These are phyloP conservation scores for Tephrocybe sp. DNA, from an alignment of 768 basidiomycete species.

Conservation along the genomic window DNA sequence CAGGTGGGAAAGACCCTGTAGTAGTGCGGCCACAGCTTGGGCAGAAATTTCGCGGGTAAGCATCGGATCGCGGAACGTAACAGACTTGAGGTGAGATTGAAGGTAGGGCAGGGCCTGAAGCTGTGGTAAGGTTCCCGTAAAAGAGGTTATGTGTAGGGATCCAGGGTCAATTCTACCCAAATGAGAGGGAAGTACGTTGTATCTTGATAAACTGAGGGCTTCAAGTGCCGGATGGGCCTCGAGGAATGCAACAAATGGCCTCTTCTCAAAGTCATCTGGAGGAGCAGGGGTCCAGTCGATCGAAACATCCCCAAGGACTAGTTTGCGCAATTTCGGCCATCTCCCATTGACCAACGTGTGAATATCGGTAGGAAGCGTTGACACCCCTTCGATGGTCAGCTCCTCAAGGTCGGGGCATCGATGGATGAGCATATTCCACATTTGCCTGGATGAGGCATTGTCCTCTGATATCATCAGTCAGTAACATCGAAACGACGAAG, in stretches of 20 bases:
- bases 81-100: conserved; percentile 48
- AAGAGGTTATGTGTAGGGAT: conserved; percentile 54
- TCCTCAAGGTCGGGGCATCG: conserved; percentile 68
- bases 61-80: conserved; percentile 67
- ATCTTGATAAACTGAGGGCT: conserved; percentile 50
- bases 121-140: conserved; percentile 68
- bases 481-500: neutral
- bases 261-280: conserved; percentile 40
- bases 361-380: conserved; percentile 54
- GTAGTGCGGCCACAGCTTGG: conserved; percentile 56
- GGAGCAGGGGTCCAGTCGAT: conserved; percentile 51
- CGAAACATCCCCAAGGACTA: conserved; percentile 66
- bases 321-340: conserved; percentile 65
- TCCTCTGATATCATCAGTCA: conserved; percentile 39
- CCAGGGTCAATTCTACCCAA: conserved; percentile 47
- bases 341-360: conserved; percentile 56
- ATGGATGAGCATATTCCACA: conserved; percentile 73
- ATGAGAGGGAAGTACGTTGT: conserved; percentile 53
- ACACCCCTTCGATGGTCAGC: conserved; percentile 55
- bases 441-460: conserved; percentile 45
- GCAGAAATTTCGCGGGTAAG: conserved; percentile 68
- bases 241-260: conserved; percentile 67
- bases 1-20: conserved; percentile 55
- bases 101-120: conserved; percentile 60
- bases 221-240: conserved; percentile 60